These are phyloP conservation scores for Cochlearia excelsa DNA, from an alignment of 345 rosid species.

Conservation along the genomic window DNA sequence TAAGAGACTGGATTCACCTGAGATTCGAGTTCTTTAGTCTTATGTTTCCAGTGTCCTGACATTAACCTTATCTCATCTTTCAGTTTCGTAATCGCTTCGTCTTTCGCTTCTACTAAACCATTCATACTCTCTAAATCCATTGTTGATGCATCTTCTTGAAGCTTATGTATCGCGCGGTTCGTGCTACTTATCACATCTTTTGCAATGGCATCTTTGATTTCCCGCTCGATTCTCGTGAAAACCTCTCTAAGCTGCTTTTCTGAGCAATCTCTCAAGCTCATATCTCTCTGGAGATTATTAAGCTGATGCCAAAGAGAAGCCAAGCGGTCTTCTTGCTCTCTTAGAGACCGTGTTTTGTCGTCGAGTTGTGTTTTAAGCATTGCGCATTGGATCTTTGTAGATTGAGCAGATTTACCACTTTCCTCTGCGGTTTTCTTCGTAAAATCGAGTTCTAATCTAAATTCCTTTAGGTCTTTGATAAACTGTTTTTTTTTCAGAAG, in stretches of 20 bases:
- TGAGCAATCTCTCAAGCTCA: constrained; percentile 66
- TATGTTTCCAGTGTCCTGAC: constrained; percentile 79
- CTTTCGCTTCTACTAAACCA: constrained; percentile 52
- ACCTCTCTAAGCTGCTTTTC: constrained; percentile 75
- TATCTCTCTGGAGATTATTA: constrained; percentile 62
- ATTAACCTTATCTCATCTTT: constrained; percentile 71
- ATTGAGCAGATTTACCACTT: constrained; percentile 70
- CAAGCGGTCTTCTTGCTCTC: constrained; percentile 69
- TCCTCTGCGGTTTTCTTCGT: constrained; percentile 63
- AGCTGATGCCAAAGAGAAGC: constrained; percentile 57
- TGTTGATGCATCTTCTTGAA: constrained; percentile 55
- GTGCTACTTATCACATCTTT: constrained; percentile 46
- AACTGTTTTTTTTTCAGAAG: constrained; percentile 47
- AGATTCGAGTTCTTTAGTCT: constrained; percentile 69
- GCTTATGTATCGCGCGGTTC: constrained; percentile 49
- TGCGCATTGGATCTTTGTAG: constrained; percentile 58
- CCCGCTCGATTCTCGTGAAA: constrained; percentile 61
- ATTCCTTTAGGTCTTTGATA: constrained; percentile 57
- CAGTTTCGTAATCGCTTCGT: constrained; percentile 59
- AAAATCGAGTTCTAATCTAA: constrained; percentile 53
- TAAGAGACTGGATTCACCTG: constrained; percentile 44
- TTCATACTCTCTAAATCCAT: constrained; percentile 57
- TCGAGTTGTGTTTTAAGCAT: constrained; percentile 60
- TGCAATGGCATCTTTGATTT: constrained; percentile 59
- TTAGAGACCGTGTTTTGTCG: constrained; percentile 57